phyloP scores from a whole-genome alignment of 345 rosid species.

The Eutrema japonicum region DNA sequence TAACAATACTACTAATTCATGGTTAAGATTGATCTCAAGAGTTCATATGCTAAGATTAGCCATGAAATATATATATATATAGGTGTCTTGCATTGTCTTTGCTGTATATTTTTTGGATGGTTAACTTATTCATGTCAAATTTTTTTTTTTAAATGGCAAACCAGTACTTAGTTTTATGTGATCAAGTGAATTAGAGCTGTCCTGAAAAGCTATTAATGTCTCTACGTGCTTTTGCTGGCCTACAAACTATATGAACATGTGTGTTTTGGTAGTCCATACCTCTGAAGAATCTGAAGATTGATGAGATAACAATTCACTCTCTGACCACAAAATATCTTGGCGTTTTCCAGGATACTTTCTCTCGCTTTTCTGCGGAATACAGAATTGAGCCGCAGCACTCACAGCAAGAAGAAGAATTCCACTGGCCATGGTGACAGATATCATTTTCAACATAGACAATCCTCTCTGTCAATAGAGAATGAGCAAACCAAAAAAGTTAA shows the following conservation, averaged over 20 bases:
- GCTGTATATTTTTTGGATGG: neutral
- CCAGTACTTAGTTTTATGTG: neutral
- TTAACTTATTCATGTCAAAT: neutral
- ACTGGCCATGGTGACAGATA: slow-evolving; percentile 61
- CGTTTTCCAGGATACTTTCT: slow-evolving; percentile 43
- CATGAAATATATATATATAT: too few relatives aligned
- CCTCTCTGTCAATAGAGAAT: slow-evolving; percentile 55
- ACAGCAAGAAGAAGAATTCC: slow-evolving; percentile 64
- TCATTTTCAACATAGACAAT: slow-evolving; percentile 54
- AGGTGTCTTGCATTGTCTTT: slow-evolving; percentile 1
- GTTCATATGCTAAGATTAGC: neutral
- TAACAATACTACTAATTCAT: neutral
- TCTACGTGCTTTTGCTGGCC: neutral
- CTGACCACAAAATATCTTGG: slow-evolving; percentile 47
- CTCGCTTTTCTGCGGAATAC: slow-evolving; percentile 51
- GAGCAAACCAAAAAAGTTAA: neutral
- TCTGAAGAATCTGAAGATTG: slow-evolving; percentile 53
- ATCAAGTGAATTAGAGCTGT: slow-evolving; percentile 15
- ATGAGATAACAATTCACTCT: slow-evolving; percentile 42
- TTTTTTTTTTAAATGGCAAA: neutral
- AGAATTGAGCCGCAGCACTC: slow-evolving; percentile 52
- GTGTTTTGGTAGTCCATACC: slow-evolving; percentile 49
- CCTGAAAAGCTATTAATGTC: neutral
- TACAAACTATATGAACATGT: slow-evolving; percentile 13
- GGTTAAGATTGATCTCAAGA: neutral